A percentile compares a stretch with the other conserved stretches of the same genome.
Conservation (phyloP, 139 green algal genomes). For the Edaphochlamys debaryana region DNA sequence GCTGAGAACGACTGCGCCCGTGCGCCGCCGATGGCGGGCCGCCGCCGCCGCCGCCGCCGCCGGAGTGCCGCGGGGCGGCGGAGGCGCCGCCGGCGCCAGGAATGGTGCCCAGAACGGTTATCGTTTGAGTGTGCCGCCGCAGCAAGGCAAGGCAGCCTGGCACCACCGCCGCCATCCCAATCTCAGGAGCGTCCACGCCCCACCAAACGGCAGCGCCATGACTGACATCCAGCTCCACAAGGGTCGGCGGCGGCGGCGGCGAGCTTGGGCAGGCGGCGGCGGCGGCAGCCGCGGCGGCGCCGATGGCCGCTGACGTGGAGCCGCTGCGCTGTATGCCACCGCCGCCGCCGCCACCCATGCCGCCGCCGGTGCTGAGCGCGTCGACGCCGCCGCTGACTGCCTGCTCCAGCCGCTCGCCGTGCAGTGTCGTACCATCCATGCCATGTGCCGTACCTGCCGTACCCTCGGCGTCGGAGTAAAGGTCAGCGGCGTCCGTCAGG, state of each 20-base stretch:
- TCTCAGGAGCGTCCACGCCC: background rate
- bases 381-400: too few species aligned
- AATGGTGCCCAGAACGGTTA: background rate
- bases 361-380: background rate
- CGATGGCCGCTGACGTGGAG: too few species aligned
- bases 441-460: too few species aligned
- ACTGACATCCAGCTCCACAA: slow-evolving; percentile 9
- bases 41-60: background rate
- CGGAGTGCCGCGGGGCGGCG: background rate
- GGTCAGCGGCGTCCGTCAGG: background rate
- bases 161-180: slow-evolving; percentile 18
- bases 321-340: too few species aligned
- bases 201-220: slow-evolving; percentile 11
- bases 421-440: too few species aligned
- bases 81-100: background rate
- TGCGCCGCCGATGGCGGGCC: background rate
- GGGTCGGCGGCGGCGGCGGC: background rate
- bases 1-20: background rate
- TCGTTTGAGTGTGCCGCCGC: background rate
- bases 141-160: slow-evolving; percentile 23
- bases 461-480: background rate
- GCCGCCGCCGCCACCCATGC: too few species aligned
- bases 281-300: too few species aligned
- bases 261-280: too few species aligned
- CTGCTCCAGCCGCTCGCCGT: too few species aligned